Evolutionary conservation across 371 early-diverging fungal species (phyloP), one percentile per base, ranked within the genome.

Genomic region (Mortierella sp.): DNA sequence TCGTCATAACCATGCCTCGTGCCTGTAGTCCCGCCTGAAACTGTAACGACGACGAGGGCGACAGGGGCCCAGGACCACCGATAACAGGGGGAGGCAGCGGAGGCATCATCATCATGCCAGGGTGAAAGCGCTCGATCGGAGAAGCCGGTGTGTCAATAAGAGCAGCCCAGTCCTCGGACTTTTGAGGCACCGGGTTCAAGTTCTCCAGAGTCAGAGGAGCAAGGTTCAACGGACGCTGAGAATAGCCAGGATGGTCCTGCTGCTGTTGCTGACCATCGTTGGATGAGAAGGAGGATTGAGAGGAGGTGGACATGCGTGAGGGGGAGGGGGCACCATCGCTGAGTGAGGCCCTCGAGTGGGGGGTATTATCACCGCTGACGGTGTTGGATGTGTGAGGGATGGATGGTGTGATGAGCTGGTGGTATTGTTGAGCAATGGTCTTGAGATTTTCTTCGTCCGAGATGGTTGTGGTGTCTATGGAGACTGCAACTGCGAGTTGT

Each of bases 141-240:
- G 82, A 82, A 48, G 67, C 76, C 6, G 82, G 82, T 40, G 79
- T 76, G 73, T 79, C 82, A 24, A 82, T 50, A 34, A 82, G 79
- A 19, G 79, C 82, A 19, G 76, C 82, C 82, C 82, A 82, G 55
- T 82, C 82, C 67, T 82, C 82, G 24, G 82, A 82, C 40, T 82
- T 82, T 75, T 75, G 79, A 75, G 79, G 82, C 28, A 79, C 50
- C 11, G 78, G 77, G 10, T 54, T 40, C 74, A 72, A 28, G 37
- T 34, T 14, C 64, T 64, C 64, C 14, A 64, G 64, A 6, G 64
- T 4, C 37, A 21, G 64, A 64, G 64, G 64, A 9, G 34, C 19
- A 21, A 34, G 21, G 37, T 5, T 64, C 21, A 64, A 9, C 40
- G 64, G 64, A 21, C 24, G 64, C 21, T 64, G 64, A 19, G 64